A percentile compares a stretch with the other conserved stretches of the same genome.
Conservation (phyloP, 2,329 filamentous ascomycete species). For the Acrocalymma vagum region DNA sequence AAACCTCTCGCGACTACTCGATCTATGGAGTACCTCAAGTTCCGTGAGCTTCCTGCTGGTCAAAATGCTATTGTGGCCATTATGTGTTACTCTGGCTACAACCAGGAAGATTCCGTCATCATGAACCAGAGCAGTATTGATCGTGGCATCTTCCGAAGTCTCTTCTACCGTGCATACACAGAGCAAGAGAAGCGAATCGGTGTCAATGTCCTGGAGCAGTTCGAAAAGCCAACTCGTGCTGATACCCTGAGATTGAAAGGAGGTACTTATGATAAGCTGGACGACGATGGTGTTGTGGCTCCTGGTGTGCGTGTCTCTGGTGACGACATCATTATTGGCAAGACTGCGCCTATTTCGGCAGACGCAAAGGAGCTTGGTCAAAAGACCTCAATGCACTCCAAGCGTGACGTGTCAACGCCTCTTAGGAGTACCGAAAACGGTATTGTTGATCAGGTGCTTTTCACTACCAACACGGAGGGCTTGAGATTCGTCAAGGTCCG, state of each 20-base stretch:
- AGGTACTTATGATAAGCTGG: conserved; percentile 96
- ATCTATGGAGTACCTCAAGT: conserved; percentile 98
- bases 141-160: conserved; percentile 92
- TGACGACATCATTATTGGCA: conserved; percentile 98
- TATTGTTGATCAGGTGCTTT: conserved; percentile 90
- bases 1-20: conserved; percentile 95
- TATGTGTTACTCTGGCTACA: conserved; percentile 96
- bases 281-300: conserved; percentile 93
- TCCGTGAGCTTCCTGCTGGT: conserved; percentile 94
- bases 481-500: conserved; percentile 97
- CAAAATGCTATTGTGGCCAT: conserved; percentile 99
- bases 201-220: conserved; percentile 89
- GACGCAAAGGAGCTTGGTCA: conserved; percentile 95
- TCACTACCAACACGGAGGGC: conserved; percentile 95
- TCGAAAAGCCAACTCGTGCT: conserved; percentile 90
- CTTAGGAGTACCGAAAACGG: conserved; percentile 95
- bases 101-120: conserved; percentile 99
- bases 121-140: conserved; percentile 99
- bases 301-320: conserved; percentile 95
- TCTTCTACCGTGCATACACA: conserved; percentile 97
- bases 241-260: conserved; percentile 94
- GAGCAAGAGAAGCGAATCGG: conserved; percentile 97
- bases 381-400: conserved; percentile 86
- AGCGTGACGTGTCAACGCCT: conserved; percentile 95
- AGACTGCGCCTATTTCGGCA: conserved; percentile 92